Conservation (phyloP, 129 eudicot species). For the Artemisia annua region DNA sequence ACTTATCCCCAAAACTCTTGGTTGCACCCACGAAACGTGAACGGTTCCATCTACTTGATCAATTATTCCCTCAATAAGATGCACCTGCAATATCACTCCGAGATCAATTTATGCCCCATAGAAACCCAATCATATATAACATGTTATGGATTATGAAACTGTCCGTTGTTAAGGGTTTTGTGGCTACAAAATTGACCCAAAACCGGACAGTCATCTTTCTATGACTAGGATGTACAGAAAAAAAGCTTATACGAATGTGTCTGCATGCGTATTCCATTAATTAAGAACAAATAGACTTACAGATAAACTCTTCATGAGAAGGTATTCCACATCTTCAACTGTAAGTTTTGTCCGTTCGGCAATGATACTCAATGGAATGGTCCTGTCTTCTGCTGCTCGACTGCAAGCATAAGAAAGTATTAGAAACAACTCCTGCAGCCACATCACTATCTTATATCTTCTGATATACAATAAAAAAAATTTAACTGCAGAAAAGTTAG, state of each 20-base stretch:
- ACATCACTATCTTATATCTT: background rate
- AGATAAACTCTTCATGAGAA: slow-evolving; percentile 95
- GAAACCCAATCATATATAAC: no score
- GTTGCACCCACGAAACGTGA: slow-evolving; percentile 95
- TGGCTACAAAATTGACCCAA: no score
- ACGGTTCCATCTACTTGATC: slow-evolving; percentile 95
- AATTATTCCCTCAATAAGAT: slow-evolving; percentile 89
- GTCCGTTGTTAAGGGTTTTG: background rate
- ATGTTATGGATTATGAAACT: no score
- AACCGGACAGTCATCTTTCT: no score
- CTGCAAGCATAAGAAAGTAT: slow-evolving; percentile 45
- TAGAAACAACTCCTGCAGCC: slow-evolving; percentile 1
- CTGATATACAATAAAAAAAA: background rate
- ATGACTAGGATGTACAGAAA: no score
- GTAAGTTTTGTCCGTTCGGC: slow-evolving; percentile 85
- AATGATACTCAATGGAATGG: slow-evolving; percentile 76
- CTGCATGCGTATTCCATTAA: background rate
- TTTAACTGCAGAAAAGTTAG: background rate
- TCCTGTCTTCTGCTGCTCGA: slow-evolving; percentile 89
- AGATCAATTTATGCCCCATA: no score
- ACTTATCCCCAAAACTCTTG: slow-evolving; percentile 81
- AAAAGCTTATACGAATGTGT: no score
- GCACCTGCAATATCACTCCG: slow-evolving; percentile 53
- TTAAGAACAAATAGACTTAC: slow-evolving; percentile 45
- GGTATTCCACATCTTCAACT: slow-evolving; percentile 87